Percentiles rank a stretch among this genome's conserved stretches.
These are phyloP conservation scores for Aspergillus ostianus DNA, from an alignment of 495 filamentous ascomycete genomes.

Conservation along the genomic window DNA sequence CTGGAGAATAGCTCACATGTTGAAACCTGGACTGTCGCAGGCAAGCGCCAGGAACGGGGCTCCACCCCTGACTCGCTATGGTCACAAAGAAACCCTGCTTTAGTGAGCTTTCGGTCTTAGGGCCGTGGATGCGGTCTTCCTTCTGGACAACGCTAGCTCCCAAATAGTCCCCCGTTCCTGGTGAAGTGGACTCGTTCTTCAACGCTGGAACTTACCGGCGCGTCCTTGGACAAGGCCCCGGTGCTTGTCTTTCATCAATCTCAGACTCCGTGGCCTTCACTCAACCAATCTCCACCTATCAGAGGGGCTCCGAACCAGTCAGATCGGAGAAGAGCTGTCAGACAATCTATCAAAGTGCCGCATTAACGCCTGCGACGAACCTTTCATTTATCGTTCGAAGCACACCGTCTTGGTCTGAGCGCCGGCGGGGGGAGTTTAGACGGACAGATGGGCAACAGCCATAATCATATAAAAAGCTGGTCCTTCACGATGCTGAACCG, in stretches of 20 bases:
- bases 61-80: slow-evolving; percentile 11
- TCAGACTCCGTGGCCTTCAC: slow-evolving; percentile 29
- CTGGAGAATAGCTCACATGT: slow-evolving; percentile 9
- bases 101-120: background rate
- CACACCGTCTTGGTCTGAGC: slow-evolving; percentile 16
- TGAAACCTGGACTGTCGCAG: slow-evolving; percentile 40
- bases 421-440: background rate
- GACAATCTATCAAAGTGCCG: slow-evolving; percentile 25
- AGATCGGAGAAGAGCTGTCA: slow-evolving; percentile 15
- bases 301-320: slow-evolving; percentile 8
- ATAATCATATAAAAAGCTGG: slow-evolving; percentile 17
- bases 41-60: slow-evolving; percentile 27
- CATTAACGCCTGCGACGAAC: slow-evolving; percentile 17
- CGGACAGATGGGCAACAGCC: background rate
- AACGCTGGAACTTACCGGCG: slow-evolving; percentile 7
- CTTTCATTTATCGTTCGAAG: slow-evolving; percentile 19
- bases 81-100: background rate
- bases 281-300: slow-evolving; percentile 32
- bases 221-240: slow-evolving; percentile 15
- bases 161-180: slow-evolving; percentile 21
- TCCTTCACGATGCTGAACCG: slow-evolving; percentile 8
- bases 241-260: slow-evolving; percentile 36
- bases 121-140: background rate
- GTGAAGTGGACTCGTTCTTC: slow-evolving; percentile 6
- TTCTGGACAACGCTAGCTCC: slow-evolving; percentile 13